A percentile compares a stretch with the other conserved stretches of the same genome.
These are phyloP conservation scores for Pilatotrama ljubarskyi DNA, from an alignment of 768 basidiomycete species.

Conservation along the genomic window DNA sequence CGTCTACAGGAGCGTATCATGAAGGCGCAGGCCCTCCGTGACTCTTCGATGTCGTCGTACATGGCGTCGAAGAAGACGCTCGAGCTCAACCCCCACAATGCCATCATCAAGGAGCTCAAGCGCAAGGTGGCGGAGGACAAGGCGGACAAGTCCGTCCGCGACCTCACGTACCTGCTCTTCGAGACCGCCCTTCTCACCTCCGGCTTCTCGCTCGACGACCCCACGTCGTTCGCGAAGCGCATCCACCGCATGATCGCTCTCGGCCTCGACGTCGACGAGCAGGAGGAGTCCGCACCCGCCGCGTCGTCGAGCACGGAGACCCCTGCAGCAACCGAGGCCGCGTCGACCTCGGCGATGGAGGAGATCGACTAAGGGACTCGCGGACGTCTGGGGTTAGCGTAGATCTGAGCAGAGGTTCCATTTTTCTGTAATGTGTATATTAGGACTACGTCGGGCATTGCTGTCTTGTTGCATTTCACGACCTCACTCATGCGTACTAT, in stretches of 20 bases:
- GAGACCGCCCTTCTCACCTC: slow-evolving; percentile 96
- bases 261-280: slow-evolving; percentile 87
- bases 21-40: slow-evolving; percentile 97
- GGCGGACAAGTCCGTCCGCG: slow-evolving; percentile 97
- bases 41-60: slow-evolving; percentile 97
- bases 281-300: slow-evolving; percentile 52
- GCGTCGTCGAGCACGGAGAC: slow-evolving; percentile 48
- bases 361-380: slow-evolving; percentile 76
- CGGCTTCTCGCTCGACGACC: slow-evolving; percentile 94
- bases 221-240: slow-evolving; percentile 91
- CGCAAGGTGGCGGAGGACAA: slow-evolving; percentile 96
- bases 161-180: slow-evolving; percentile 93
- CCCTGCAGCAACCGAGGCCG: slow-evolving; percentile 55
- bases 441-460: slow-evolving; percentile 18
- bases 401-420: slow-evolving; percentile 17
- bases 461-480: slow-evolving; percentile 23
- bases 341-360: slow-evolving; percentile 89
- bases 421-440: slow-evolving; percentile 14
- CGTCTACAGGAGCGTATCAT: slow-evolving; percentile 83
- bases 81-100: slow-evolving; percentile 89
- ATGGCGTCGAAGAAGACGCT: slow-evolving; percentile 99
- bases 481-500: slow-evolving; percentile 13
- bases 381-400: slow-evolving; percentile 14
- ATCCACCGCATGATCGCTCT: slow-evolving; percentile 97
- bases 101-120: slow-evolving; percentile 96